Evolutionary conservation across 2,329 filamentous ascomycete genomes (phyloP).

Genomic region (Leptographium galeiforme): DNA sequence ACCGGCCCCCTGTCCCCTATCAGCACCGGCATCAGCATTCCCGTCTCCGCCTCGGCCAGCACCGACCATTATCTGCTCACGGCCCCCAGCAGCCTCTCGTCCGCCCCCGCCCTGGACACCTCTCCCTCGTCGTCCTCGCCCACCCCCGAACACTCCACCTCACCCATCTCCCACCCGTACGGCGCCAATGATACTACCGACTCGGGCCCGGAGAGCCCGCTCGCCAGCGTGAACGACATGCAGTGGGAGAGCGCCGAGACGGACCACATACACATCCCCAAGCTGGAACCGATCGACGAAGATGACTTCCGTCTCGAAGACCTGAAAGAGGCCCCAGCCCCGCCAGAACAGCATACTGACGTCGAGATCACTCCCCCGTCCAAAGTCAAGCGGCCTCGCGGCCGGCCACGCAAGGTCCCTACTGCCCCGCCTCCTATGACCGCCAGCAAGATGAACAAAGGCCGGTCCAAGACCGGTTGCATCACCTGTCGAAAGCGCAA

Average conservation of each 20-base stretch:
- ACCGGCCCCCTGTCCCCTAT: slow-evolving; percentile 39
- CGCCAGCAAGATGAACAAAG: slow-evolving; percentile 62
- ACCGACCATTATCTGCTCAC: slow-evolving; percentile 15
- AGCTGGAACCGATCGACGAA: slow-evolving; percentile 43
- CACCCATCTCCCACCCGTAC: slow-evolving; percentile 33
- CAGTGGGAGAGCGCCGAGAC: slow-evolving; percentile 27
- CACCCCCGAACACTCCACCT: slow-evolving; percentile 30
- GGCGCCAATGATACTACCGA: slow-evolving; percentile 21
- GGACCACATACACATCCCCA: slow-evolving; percentile 30
- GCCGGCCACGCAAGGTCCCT: slow-evolving; percentile 72
- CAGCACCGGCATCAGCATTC: slow-evolving; percentile 34
- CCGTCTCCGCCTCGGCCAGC: slow-evolving; percentile 8
- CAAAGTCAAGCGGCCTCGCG: slow-evolving; percentile 54
- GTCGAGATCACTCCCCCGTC: slow-evolving; percentile 4
- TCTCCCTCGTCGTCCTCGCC: slow-evolving; percentile 26
- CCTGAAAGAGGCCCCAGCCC: slow-evolving; percentile 29
- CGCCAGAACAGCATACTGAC: slow-evolving; percentile 13
- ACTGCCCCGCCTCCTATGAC: slow-evolving; percentile 37
- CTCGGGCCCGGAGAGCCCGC: slow-evolving; percentile 1
- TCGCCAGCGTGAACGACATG: slow-evolving; percentile 24
- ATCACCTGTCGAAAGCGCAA: slow-evolving; percentile 55
- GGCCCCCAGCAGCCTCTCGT: slow-evolving; percentile 7
- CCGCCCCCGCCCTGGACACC: slow-evolving; percentile 1
- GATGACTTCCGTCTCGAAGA: slow-evolving; percentile 39
- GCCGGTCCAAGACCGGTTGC: slow-evolving; percentile 56